Percentiles rank a stretch among this genome's conserved stretches.
phyloP scores from a whole-genome alignment of 768 basidiomycete genomes.

The Macrolepiota fuliginosa region DNA sequence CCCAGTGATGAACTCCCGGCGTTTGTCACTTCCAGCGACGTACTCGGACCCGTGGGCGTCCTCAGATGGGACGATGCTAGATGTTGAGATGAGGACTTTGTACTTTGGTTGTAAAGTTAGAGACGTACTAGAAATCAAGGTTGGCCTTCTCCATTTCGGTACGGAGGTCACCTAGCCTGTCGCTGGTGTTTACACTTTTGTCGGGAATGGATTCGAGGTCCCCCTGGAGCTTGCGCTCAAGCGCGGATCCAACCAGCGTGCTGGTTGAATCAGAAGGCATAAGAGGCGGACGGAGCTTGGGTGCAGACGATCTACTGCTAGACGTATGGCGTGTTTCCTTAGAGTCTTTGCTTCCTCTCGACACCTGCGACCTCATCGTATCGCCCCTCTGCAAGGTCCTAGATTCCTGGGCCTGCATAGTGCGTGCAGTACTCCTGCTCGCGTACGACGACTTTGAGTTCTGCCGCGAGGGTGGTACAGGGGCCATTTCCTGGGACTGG shows the following conservation, averaged over 20 bases:
- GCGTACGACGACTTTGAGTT: conserved; percentile 30
- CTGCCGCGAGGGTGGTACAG: conserved; percentile 15
- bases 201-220: conserved; percentile 61
- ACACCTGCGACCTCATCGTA: conserved; percentile 26
- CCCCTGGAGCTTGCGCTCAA: conserved; percentile 60
- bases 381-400: conserved; percentile 32
- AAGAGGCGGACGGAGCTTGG: conserved; percentile 35
- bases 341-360: conserved; percentile 29
- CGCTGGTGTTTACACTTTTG: conserved; percentile 34
- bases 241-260: conserved; percentile 74
- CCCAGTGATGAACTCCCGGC: conserved; percentile 78
- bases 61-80: conserved; percentile 71
- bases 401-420: conserved; percentile 27
- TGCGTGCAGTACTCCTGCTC: conserved; percentile 26
- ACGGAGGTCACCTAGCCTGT: conserved; percentile 59
- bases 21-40: conserved; percentile 71
- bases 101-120: conserved; percentile 1
- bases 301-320: conserved; percentile 29
- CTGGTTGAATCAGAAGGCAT: conserved; percentile 61
- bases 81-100: conserved; percentile 10
- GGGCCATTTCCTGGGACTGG: conserved; percentile 15
- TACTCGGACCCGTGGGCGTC: conserved; percentile 87
- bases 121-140: conserved; percentile 73
- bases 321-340: conserved; percentile 26
- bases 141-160: conserved; percentile 64